A percentile compares a stretch with the other conserved stretches of the same genome.
Conservation (phyloP, 495 filamentous ascomycete genomes). For the Trichoderma virens region DNA sequence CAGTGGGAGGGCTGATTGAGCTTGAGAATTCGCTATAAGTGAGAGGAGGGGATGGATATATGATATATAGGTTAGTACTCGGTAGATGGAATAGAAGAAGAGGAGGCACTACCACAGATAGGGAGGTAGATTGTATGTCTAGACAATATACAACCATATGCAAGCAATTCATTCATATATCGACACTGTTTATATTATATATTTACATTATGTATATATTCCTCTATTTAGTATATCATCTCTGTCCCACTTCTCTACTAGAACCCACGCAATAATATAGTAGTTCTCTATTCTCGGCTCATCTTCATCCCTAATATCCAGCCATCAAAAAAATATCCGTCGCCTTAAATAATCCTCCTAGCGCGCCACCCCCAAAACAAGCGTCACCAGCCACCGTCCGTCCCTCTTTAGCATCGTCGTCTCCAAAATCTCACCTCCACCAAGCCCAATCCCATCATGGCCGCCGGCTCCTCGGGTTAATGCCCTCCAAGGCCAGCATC, state of each 20-base stretch:
- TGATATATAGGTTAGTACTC: no score
- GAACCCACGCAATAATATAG: no score
- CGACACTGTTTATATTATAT: no score
- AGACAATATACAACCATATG: no score
- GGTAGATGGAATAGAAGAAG: no score
- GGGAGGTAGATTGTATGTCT: no score
- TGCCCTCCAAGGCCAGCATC: not conserved
- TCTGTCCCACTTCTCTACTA: no score
- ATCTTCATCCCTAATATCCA: not conserved
- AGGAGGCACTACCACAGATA: no score
- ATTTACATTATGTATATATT: no score
- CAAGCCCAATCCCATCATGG: not conserved
- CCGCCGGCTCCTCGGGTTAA: slow-evolving; percentile 3
- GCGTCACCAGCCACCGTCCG: not conserved
- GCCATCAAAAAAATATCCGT: not conserved
- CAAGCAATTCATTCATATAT: no score
- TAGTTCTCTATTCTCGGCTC: no score
- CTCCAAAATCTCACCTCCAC: not conserved
- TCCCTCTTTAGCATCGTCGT: not conserved
- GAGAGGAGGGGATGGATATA: not conserved
- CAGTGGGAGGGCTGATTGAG: not conserved
- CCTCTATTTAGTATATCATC: no score
- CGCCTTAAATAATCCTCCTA: not conserved
- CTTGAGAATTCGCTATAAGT: not conserved
- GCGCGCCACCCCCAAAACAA: not conserved